A percentile compares a stretch with the other conserved stretches of the same genome.
These are phyloP conservation scores for Akanthomyces lecanii DNA, from an alignment of 2,329 filamentous ascomycete genomes.

Conservation along the genomic window DNA sequence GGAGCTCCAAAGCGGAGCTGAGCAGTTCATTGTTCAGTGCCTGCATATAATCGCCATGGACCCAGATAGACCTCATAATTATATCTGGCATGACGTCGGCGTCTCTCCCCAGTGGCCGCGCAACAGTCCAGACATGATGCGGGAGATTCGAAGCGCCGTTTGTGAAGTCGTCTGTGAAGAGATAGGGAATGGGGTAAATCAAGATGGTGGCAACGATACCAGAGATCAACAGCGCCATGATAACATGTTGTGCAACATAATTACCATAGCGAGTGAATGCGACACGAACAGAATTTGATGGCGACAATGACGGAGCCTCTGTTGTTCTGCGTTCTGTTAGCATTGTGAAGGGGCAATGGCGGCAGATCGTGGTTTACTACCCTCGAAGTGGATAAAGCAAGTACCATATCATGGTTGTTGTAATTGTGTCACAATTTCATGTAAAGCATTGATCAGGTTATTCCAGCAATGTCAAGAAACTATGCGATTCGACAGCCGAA, in stretches of 20 bases:
- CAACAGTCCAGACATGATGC: conserved; percentile 77
- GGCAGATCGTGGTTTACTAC: conserved; percentile 44
- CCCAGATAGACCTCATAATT: conserved; percentile 78
- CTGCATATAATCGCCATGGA: conserved; percentile 76
- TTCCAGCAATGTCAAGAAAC: neutral
- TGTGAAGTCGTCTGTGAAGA: conserved; percentile 68
- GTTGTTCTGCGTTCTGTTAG: conserved; percentile 54
- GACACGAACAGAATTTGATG: conserved; percentile 61
- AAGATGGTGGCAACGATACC: conserved; percentile 65
- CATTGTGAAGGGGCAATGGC: conserved; percentile 7
- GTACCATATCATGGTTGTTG: conserved; percentile 64
- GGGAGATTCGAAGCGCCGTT: conserved; percentile 69
- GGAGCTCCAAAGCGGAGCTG: conserved; percentile 62
- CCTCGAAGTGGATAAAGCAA: conserved; percentile 72
- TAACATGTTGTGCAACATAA: conserved; percentile 67
- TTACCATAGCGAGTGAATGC: conserved; percentile 66
- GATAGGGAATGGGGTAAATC: conserved; percentile 70
- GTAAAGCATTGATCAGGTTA: neutral
- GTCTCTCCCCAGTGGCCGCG: conserved; percentile 56
- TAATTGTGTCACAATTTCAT: neutral
- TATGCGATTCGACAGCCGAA: neutral
- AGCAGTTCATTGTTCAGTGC: conserved; percentile 65
- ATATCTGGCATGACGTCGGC: conserved; percentile 57
- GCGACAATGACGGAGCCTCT: conserved; percentile 62
- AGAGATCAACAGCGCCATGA: conserved; percentile 69